Percentiles rank a stretch among this genome's conserved stretches.
Evolutionary conservation across 768 basidiomycete species (phyloP).

Genomic region (Trametes elegans): DNA sequence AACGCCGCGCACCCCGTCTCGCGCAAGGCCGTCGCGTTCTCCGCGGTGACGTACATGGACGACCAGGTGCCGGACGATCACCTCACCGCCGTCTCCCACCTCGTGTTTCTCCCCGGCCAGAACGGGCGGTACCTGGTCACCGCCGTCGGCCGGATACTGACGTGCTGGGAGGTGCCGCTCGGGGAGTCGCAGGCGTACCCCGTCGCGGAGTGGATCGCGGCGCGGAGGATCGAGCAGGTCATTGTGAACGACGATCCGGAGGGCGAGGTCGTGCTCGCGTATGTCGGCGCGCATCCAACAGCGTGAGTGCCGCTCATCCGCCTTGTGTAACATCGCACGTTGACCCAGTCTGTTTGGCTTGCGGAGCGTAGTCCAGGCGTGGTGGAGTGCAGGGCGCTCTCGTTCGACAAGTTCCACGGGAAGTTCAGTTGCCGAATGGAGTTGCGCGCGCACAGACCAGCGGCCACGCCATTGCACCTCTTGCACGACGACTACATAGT

Average conservation of each 20-base stretch:
- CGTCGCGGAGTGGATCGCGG: constrained; percentile 29
- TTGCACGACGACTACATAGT: constrained; percentile 24
- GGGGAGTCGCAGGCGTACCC: constrained; percentile 32
- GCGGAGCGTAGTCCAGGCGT: background rate
- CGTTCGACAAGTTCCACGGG: constrained; percentile 34
- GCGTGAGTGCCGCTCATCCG: constrained; percentile 15
- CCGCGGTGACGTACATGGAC: constrained; percentile 16
- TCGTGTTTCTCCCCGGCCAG: constrained; percentile 30
- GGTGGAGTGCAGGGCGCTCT: constrained; percentile 22
- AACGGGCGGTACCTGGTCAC: constrained; percentile 34
- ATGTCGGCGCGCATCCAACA: constrained; percentile 15
- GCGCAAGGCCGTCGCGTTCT: constrained; percentile 26
- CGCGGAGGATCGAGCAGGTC: constrained; percentile 25
- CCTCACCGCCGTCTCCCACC: constrained; percentile 25
- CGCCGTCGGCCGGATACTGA: constrained; percentile 25
- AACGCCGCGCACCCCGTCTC: constrained; percentile 27
- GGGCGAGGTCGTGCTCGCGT: constrained; percentile 25
- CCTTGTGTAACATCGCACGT: background rate
- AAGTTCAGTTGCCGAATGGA: constrained; percentile 22
- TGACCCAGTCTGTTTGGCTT: no score
- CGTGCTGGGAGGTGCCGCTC: constrained; percentile 37
- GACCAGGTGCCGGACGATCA: constrained; percentile 11
- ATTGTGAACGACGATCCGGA: constrained; percentile 31
- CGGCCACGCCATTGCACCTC: constrained; percentile 20
- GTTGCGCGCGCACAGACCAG: constrained; percentile 14